A percentile compares a stretch with the other conserved stretches of the same genome.
Evolutionary conservation across 768 basidiomycete genomes (phyloP).

Genomic region (Lentinula guzmanii): DNA sequence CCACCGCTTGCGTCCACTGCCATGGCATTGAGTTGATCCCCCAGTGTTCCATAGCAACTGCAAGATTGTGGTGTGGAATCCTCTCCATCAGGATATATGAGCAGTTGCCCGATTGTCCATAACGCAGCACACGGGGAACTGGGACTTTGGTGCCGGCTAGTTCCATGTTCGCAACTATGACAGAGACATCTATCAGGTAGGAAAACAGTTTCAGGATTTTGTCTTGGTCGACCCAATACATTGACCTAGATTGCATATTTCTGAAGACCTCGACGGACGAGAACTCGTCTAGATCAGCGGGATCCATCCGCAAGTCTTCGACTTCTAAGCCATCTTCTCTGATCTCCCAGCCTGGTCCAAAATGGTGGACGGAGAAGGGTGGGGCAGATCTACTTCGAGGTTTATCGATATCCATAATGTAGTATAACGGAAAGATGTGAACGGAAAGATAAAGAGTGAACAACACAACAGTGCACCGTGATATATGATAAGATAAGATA

Average conservation of each 20-base stretch:
- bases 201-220: neutral
- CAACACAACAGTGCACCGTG: neutral
- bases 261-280: neutral
- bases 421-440: neutral
- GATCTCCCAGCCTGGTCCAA: neutral
- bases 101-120: constrained; percentile 6
- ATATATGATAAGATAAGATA: no score
- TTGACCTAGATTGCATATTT: neutral
- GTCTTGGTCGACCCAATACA: neutral
- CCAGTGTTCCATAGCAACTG: neutral
- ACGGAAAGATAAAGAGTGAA: neutral
- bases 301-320: neutral
- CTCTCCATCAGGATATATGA: constrained; percentile 8
- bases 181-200: constrained; percentile 3
- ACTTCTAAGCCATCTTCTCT: neutral
- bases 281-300: neutral
- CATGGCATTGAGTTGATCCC: neutral
- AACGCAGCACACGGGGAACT: neutral
- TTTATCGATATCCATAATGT: neutral
- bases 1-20: no score
- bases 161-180: constrained; percentile 2
- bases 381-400: constrained; percentile 1
- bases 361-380: neutral
- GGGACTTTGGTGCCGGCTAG: neutral
- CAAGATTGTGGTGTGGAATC: neutral